Conservation (phyloP, 73 alveolate genomes). For the Paramecium sexaurelia region DNA sequence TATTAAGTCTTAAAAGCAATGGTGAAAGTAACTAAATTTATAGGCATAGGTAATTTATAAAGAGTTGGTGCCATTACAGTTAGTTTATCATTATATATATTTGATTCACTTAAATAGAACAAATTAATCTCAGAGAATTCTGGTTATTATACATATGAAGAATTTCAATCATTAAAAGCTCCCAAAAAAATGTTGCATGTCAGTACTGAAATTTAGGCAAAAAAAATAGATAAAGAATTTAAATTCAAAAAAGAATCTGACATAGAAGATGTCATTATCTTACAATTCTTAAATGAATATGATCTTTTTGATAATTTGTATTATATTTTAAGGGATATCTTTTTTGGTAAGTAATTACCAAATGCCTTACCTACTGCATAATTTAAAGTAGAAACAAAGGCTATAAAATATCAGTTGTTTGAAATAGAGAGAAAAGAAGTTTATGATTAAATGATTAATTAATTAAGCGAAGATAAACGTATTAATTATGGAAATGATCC, state of each 20-base stretch:
- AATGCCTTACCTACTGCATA: slow-evolving; percentile 61
- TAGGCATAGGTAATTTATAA: slow-evolving; percentile 61
- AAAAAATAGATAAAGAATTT: neutral
- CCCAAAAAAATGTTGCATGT: slow-evolving; percentile 63
- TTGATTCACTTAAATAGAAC: slow-evolving; percentile 54
- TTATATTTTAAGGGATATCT: slow-evolving; percentile 56
- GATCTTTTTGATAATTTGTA: slow-evolving; percentile 63
- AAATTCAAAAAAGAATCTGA: slow-evolving; percentile 32
- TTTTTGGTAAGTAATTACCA: slow-evolving; percentile 63
- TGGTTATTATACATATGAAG: slow-evolving; percentile 59
- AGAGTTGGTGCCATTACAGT: slow-evolving; percentile 59
- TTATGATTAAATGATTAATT: neutral
- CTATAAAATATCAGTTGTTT: slow-evolving; percentile 56
- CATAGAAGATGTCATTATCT: slow-evolving; percentile 55
- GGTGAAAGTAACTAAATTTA: slow-evolving; percentile 57
- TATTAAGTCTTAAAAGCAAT: slow-evolving; percentile 37
- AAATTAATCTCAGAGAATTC: slow-evolving; percentile 37
- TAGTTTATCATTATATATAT: slow-evolving; percentile 54
- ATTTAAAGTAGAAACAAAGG: slow-evolving; percentile 65
- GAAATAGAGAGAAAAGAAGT: slow-evolving; percentile 60
- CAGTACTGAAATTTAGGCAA: slow-evolving; percentile 22
- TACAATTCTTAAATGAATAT: slow-evolving; percentile 55
- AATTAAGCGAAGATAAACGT: slow-evolving; percentile 32
- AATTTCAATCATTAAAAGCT: slow-evolving; percentile 21
- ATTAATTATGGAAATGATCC: slow-evolving; percentile 51